Conservation (phyloP, 371 early-diverging fungal genomes). For the Mucor mucedo region DNA sequence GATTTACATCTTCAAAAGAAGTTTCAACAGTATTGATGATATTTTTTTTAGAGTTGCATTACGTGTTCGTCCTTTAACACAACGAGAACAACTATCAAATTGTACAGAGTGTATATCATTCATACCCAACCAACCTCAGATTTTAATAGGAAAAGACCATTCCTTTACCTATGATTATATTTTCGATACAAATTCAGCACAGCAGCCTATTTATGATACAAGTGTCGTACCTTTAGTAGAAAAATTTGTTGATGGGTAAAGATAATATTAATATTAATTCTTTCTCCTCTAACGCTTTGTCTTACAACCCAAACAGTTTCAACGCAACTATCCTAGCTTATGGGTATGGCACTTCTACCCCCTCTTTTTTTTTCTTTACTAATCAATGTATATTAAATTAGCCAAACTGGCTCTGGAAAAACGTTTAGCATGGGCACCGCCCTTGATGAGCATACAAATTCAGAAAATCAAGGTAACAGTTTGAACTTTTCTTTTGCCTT, state of each 20-base stretch:
- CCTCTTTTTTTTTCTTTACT: slow-evolving; percentile 19
- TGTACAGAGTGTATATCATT: slow-evolving; percentile 72
- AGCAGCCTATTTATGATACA: slow-evolving; percentile 71
- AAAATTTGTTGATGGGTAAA: slow-evolving; percentile 89
- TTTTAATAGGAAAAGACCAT: slow-evolving; percentile 67
- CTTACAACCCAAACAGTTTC: slow-evolving; percentile 41
- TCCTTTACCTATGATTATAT: slow-evolving; percentile 89
- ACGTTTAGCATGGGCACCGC: slow-evolving; percentile 67
- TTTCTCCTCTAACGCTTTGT: slow-evolving; percentile 12
- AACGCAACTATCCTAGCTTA: slow-evolving; percentile 96
- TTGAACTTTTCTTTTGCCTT: slow-evolving; percentile 1
- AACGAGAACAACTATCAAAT: slow-evolving; percentile 75
- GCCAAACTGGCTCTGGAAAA: slow-evolving; percentile 56
- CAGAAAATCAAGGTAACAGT: slow-evolving; percentile 34
- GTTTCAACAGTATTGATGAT: neutral
- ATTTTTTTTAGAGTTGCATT: slow-evolving; percentile 69
- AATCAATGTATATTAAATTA: slow-evolving; percentile 6
- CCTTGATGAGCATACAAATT: slow-evolving; percentile 43
- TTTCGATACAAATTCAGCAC: slow-evolving; percentile 73
- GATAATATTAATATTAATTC: neutral
- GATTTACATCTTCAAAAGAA: slow-evolving; percentile 2
- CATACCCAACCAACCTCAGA: slow-evolving; percentile 65
- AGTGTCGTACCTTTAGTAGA: slow-evolving; percentile 77
- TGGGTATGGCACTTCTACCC: slow-evolving; percentile 61
- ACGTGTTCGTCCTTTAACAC: slow-evolving; percentile 78